Evolutionary conservation across 2,329 filamentous ascomycete species (phyloP).

Genomic region (Microdochium trichocladiopsis): DNA sequence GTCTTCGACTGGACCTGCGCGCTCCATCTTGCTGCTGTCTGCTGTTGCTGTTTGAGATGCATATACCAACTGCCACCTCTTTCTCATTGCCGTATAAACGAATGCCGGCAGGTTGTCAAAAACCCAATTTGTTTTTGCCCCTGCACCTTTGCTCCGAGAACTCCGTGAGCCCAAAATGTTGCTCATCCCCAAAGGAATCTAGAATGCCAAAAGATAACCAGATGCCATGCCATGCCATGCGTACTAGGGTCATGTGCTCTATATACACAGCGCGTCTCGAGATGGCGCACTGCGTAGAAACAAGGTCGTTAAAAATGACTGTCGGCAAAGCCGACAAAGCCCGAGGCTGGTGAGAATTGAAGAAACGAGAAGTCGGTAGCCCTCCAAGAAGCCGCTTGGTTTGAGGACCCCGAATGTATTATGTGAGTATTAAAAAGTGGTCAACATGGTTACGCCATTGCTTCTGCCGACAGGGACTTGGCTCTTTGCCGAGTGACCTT

Average conservation of each 20-base stretch:
- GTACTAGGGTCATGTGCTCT: conserved; percentile 42
- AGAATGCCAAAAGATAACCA: conserved; percentile 26
- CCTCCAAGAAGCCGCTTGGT: conserved; percentile 1
- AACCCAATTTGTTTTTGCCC: conserved; percentile 22
- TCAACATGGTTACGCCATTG: conserved; percentile 32
- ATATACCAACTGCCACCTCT: conserved; percentile 2
- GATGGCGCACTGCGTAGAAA: not conserved
- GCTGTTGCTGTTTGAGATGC: not conserved
- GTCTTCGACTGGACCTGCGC: conserved; percentile 12
- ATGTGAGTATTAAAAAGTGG: conserved; percentile 7
- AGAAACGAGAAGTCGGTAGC: conserved; percentile 9
- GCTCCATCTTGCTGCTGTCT: conserved; percentile 3
- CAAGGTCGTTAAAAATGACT: conserved; percentile 23
- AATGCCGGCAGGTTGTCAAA: conserved; percentile 30
- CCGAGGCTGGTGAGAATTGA: conserved; percentile 18
- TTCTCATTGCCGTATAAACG: conserved; percentile 31
- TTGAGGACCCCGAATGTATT: not conserved
- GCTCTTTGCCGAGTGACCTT: conserved; percentile 52
- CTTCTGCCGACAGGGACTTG: conserved; percentile 32
- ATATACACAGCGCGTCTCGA: conserved; percentile 34
- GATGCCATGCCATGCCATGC: conserved; percentile 39
- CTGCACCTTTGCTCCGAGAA: conserved; percentile 36
- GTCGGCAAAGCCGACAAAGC: conserved; percentile 19
- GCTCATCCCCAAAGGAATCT: conserved; percentile 27
- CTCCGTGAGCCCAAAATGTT: conserved; percentile 33